A percentile compares a stretch with the other conserved stretches of the same genome.
Conservation (phyloP, 2,329 filamentous ascomycete species). For the Sphaceloma murrayae region DNA sequence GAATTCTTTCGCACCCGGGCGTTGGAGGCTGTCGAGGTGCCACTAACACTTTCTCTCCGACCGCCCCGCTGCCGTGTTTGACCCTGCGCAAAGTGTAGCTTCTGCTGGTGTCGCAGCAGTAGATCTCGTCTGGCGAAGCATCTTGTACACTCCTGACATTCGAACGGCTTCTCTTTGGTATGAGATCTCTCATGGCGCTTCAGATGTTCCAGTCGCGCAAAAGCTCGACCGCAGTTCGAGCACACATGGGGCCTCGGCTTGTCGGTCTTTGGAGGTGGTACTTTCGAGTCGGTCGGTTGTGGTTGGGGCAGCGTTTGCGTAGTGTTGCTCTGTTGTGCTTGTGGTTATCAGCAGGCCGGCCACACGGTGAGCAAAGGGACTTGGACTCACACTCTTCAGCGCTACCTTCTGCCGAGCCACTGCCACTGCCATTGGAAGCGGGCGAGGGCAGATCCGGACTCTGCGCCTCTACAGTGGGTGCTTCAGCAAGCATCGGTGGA, state of each 20-base stretch:
- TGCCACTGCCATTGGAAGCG: conserved; percentile 9
- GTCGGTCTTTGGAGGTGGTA: conserved; percentile 86
- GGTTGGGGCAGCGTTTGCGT: conserved; percentile 1
- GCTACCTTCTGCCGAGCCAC: conserved; percentile 9
- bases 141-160: conserved; percentile 86
- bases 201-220: conserved; percentile 88
- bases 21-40: conserved; percentile 55
- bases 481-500: conserved; percentile 12
- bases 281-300: conserved; percentile 29
- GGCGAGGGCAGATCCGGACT: conserved; percentile 16
- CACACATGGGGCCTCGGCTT: conserved; percentile 95
- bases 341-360: neutral
- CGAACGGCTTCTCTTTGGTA: conserved; percentile 97
- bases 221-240: conserved; percentile 80
- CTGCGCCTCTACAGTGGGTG: conserved; percentile 10
- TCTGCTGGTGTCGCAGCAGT: conserved; percentile 91
- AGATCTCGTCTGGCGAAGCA: conserved; percentile 93
- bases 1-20: conserved; percentile 88
- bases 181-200: conserved; percentile 98
- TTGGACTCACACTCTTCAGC: conserved; percentile 9
- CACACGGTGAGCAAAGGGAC: neutral
- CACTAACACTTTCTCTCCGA: conserved; percentile 77
- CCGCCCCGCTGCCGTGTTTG: conserved; percentile 73
- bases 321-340: conserved; percentile 6
- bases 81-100: conserved; percentile 87